A percentile compares a stretch with the other conserved stretches of the same genome.
phyloP scores from a whole-genome alignment of 495 filamentous ascomycete genomes.

The Terfezia boudieri region DNA sequence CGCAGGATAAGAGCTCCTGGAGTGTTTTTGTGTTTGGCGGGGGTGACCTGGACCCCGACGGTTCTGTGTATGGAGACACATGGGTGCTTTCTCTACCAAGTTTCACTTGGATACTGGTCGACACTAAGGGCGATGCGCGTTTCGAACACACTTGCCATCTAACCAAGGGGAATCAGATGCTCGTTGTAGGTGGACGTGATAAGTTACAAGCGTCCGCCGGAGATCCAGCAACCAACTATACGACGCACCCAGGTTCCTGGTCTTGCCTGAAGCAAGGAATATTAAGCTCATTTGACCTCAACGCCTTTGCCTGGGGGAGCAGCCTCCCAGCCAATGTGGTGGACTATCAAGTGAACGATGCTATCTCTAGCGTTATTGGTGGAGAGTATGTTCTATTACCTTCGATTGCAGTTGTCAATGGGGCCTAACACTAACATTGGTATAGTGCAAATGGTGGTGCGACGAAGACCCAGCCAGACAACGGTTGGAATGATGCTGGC shows the following conservation, averaged over 20 bases:
- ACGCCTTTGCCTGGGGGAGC: background rate
- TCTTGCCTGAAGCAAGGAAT: too few relatives aligned
- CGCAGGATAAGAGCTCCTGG: conserved; percentile 40
- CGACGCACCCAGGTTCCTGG: background rate
- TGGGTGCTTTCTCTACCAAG: background rate
- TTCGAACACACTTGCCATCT: background rate
- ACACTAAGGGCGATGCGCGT: background rate
- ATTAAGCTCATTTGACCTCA: background rate
- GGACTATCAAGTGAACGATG: background rate
- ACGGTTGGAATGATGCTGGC: background rate
- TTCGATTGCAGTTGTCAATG: background rate
- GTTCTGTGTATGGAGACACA: background rate
- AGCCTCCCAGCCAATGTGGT: background rate
- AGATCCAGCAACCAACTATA: background rate
- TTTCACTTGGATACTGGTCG: background rate
- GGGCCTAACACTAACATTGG: background rate
- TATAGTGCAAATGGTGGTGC: background rate
- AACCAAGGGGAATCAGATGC: background rate
- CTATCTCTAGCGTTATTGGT: background rate
- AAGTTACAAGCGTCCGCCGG: background rate
- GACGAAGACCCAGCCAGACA: background rate
- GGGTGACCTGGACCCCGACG: background rate
- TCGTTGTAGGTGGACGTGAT: background rate
- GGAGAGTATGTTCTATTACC: background rate
- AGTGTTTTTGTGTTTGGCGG: conserved; percentile 18